phyloP scores from a whole-genome alignment of 495 filamentous ascomycete species.

The Annulohypoxylon bovei region DNA sequence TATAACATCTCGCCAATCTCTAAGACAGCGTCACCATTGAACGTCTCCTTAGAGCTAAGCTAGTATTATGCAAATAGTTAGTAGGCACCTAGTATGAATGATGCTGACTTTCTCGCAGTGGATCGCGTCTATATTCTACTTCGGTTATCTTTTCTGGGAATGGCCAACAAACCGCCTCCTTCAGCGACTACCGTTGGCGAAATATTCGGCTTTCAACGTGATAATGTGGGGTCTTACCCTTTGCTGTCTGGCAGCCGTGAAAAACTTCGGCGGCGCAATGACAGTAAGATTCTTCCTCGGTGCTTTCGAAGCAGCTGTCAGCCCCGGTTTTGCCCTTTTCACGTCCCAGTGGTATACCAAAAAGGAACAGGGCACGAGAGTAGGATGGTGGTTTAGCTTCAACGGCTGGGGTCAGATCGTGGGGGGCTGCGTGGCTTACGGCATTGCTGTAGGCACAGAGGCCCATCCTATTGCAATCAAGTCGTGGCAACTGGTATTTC shows the following conservation, averaged over 20 bases:
- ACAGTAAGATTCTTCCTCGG: slow-evolving; percentile 70
- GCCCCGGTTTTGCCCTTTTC: slow-evolving; percentile 70
- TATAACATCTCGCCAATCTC: not conserved
- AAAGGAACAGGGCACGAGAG: slow-evolving; percentile 65
- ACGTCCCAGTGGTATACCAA: slow-evolving; percentile 74
- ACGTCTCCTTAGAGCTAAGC: no score
- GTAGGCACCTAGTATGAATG: not conserved
- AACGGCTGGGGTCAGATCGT: slow-evolving; percentile 70
- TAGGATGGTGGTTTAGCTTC: slow-evolving; percentile 72
- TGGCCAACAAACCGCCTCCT: slow-evolving; percentile 71
- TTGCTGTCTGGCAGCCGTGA: slow-evolving; percentile 61
- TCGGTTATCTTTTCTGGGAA: slow-evolving; percentile 73
- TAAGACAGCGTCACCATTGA: not conserved
- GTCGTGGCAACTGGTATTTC: slow-evolving; percentile 75
- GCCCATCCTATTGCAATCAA: slow-evolving; percentile 64
- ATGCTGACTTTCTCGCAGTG: slow-evolving; percentile 31
- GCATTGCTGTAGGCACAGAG: slow-evolving; percentile 67
- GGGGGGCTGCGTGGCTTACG: slow-evolving; percentile 71
- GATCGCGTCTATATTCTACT: slow-evolving; percentile 64
- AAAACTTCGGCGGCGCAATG: slow-evolving; percentile 57
- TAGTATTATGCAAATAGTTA: no score
- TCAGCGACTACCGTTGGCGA: slow-evolving; percentile 67
- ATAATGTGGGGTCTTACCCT: slow-evolving; percentile 68
- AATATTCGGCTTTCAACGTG: slow-evolving; percentile 66
- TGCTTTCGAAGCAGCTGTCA: slow-evolving; percentile 69